These are phyloP conservation scores for Cylindrotheca closterium DNA, from an alignment of 108 stramenopile species.

Conservation along the genomic window DNA sequence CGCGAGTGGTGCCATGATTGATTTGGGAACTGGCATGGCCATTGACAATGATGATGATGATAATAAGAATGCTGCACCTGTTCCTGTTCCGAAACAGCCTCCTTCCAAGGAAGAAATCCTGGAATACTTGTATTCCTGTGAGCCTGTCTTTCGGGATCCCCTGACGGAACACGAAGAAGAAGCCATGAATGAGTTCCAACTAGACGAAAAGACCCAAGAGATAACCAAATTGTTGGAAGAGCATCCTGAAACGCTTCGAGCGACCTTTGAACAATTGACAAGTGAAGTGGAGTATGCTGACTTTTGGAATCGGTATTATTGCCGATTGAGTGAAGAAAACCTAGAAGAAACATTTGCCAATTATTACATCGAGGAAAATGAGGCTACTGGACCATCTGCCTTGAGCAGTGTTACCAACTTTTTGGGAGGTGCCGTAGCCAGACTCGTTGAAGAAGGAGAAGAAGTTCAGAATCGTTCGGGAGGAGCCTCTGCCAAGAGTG, in stretches of 20 bases:
- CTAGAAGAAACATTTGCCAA: slow-evolving; percentile 1
- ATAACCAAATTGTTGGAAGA: slow-evolving; percentile 47
- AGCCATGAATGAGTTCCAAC: slow-evolving; percentile 27
- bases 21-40: slow-evolving; percentile 14
- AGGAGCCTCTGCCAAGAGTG: slow-evolving; percentile 6
- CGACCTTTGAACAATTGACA: slow-evolving; percentile 40
- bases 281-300: slow-evolving; percentile 51
- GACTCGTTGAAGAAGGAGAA: slow-evolving; percentile 34
- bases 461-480: slow-evolving; percentile 2
- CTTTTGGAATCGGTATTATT: slow-evolving; percentile 79
- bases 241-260: slow-evolving; percentile 41
- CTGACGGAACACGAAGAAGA: slow-evolving; percentile 5
- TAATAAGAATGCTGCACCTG: background rate
- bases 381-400: slow-evolving; percentile 1
- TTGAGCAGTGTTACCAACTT: slow-evolving; percentile 34
- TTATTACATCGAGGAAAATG: slow-evolving; percentile 22
- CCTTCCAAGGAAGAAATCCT: slow-evolving; percentile 5
- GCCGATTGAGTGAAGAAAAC: slow-evolving; percentile 32
- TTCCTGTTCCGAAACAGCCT: background rate
- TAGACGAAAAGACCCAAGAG: slow-evolving; percentile 54
- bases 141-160: slow-evolving; percentile 8
- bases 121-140: slow-evolving; percentile 12
- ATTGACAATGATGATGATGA: slow-evolving; percentile 2
- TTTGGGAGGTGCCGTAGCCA: slow-evolving; percentile 56
- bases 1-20: background rate